Evolutionary conservation across 805 yeast species (phyloP).

Genomic region (Candida coquimbonensis): DNA sequence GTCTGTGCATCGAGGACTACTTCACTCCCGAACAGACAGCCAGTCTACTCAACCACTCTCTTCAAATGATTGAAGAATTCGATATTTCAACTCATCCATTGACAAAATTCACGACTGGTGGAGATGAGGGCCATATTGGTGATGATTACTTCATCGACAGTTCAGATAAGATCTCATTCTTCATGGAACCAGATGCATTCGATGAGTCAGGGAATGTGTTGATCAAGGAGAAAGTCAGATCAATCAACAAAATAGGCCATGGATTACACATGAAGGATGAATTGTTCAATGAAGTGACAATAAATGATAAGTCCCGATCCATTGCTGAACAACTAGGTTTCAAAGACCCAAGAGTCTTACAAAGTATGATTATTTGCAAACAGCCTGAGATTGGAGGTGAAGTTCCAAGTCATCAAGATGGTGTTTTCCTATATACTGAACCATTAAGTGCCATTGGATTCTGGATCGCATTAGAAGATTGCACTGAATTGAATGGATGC

Average conservation of each 20-base stretch:
- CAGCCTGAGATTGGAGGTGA: constrained; percentile 69
- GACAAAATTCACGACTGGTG: constrained; percentile 60
- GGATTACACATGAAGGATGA: constrained; percentile 54
- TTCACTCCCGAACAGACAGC: constrained; percentile 35
- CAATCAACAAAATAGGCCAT: constrained; percentile 77
- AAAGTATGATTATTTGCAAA: constrained; percentile 73
- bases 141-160: constrained; percentile 66
- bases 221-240: constrained; percentile 41
- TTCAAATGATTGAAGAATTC: constrained; percentile 38
- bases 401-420: constrained; percentile 77
- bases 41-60: constrained; percentile 36
- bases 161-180: constrained; percentile 60
- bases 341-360: constrained; percentile 63
- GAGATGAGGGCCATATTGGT: constrained; percentile 54
- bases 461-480: constrained; percentile 77
- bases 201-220: constrained; percentile 37
- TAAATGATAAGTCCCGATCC: constrained; percentile 39
- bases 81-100: constrained; percentile 55
- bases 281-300: constrained; percentile 42
- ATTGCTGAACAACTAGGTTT: constrained; percentile 49
- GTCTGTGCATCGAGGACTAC: constrained; percentile 52
- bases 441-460: constrained; percentile 72
- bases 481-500: constrained; percentile 62
- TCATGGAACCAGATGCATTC: constrained; percentile 68
- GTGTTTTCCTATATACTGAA: constrained; percentile 60